Conservation (phyloP, 139 green algal species). For the Chlamydomonas applanata region DNA sequence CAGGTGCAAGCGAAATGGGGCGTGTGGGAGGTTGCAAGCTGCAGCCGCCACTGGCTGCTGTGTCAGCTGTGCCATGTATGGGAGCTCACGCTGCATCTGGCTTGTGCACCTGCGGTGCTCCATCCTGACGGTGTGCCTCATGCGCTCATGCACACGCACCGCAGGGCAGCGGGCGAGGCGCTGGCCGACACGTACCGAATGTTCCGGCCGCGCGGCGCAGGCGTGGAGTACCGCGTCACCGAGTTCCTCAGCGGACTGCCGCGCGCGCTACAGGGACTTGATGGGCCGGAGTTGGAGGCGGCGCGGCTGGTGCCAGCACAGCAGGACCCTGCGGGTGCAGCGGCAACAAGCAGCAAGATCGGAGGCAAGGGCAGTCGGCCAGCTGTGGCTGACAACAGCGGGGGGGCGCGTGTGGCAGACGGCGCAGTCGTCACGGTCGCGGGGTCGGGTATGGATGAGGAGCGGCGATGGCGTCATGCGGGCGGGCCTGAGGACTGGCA, state of each 20-base stretch:
- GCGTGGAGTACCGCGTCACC: constrained; percentile 25
- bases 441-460: constrained; percentile 45
- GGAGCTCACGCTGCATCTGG: too few species aligned
- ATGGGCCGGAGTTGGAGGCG: constrained; percentile 5
- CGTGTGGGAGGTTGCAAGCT: too few species aligned
- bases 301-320: constrained; percentile 8
- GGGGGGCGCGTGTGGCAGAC: not conserved
- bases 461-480: constrained; percentile 53
- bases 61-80: too few species aligned
- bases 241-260: constrained; percentile 23
- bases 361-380: too few species aligned
- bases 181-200: constrained; percentile 74
- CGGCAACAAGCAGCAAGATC: not conserved
- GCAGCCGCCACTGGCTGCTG: too few species aligned
- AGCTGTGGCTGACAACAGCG: too few species aligned
- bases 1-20: too few species aligned
- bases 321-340: not conserved
- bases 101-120: too few species aligned
- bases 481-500: constrained; percentile 87
- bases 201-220: constrained; percentile 33
- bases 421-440: constrained; percentile 27
- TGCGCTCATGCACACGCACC: not conserved
- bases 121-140: too few species aligned
- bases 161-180: constrained; percentile 32
- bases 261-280: not conserved